Base-by-base conservation (phyloP, 1,284 basidiomycete genomes). In the Cutaneotrichosporon sp. region DNA sequence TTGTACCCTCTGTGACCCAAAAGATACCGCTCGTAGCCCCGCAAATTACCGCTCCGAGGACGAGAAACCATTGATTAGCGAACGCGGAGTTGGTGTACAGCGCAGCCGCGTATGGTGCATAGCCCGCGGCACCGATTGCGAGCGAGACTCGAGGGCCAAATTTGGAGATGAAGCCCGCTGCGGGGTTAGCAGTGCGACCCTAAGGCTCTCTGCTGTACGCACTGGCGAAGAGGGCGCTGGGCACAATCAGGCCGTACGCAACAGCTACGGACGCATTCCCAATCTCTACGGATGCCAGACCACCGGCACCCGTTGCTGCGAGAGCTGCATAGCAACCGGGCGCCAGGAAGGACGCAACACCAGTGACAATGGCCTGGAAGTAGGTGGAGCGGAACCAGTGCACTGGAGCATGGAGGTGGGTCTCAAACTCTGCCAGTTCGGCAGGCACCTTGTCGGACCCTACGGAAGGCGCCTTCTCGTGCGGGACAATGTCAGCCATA, bases 21-120 rank as follows among this genome's bases (percentile, higher is more conserved):
- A 73, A 73, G 1, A 64, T 29, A n/a, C 72, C 69, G 1, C 72
- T 71, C 4, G 52, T 58, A 24, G 67, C 57, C 41, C 74, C 76
- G 46, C 75, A 77, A 4, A 70, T 52, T 1, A 62, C 67, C 0
- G 74, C 74, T 1, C 74, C 75, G 4, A 76, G 51, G 22, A 76
- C 52, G 20, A 76, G 55, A 46, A 72, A 64, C 70, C 71, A 74
- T 16, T 64, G 64, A 38, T 55, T 66, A 2, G 55, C 62, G 29
- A 54, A 64, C n/a, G 55, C 58, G 17, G 58, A 62, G 51, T 60
- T 62, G 41, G 49, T 49, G 53, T 60, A 60, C 46, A 77, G 60
- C 0, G 70, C 68, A 0, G 71, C 70, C 0, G 71, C 66, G 51
- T 75, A 75, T 1, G 66, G 63, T 0, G 62, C 63, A 50, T 70